Base-by-base conservation (phyloP, 371 early-diverging fungal species). In the Paraphysoderma sedebokerense region DNA sequence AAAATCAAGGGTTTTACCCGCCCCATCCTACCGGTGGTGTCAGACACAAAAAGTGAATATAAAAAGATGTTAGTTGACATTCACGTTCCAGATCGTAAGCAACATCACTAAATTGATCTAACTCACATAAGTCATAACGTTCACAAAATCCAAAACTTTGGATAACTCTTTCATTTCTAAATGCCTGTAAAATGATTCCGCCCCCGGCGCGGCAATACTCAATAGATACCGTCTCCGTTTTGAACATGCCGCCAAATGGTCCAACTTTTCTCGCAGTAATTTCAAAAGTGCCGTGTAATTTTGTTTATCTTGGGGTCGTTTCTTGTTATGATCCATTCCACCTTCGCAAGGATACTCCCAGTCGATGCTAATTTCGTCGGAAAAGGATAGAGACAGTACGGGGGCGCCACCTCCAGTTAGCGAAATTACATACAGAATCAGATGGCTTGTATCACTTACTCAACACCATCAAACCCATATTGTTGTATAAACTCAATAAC, bases 111-210 rank as follows among this genome's bases (percentile, higher is more conserved):
- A n/a, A n/a, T n/a, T n/a, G n/a, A n/a, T n/a, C n/a, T n/a, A n/a
- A n/a, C n/a, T n/a, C n/a, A 46, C 51, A 24, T 51, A 51, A 3
- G 49, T 49, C 51, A 51, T 51, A 23, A 51, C 11, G 29, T 35
- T 19, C 31, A 48, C 7, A 24, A 23, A 23, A 28, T 51, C 51
- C 23, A 27, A 34, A 5, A 8, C 2, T 7, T 15, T 17, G 1
- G 19, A 24, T 15, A 51, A 22, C 5, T 23, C 35, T 0, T 33
- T 17, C 5, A 49, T 11, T 13, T 51, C 49, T 4, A 49, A 33
- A 27, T 33, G 12, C n/a, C 19, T 11, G 24, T 24, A 26, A 19
- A 39, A 22, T 20, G 15, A 30, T 23, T 24, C 34, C 23, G 33
- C 30, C 20, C 31, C 23, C 26, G 51, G 5, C 8, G 27, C 4